Base-by-base conservation (phyloP, 2,329 filamentous ascomycete genomes). In the Didymella lethalis region DNA sequence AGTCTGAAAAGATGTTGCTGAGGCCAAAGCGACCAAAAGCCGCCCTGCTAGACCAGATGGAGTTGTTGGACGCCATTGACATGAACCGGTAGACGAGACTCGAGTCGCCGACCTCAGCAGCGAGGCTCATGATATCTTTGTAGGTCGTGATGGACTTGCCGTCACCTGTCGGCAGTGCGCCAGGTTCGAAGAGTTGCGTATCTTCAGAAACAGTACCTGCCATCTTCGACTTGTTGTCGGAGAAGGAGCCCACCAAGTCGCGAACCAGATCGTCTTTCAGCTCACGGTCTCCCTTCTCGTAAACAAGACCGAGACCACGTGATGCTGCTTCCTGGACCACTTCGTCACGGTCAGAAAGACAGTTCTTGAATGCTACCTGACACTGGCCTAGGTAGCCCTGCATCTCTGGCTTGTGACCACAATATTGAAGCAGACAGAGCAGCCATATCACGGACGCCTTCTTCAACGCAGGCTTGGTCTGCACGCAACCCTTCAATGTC, bases 81-180 rank as follows among this genome's bases (percentile, higher is more conserved):
- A 99, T 99, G 79, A 99, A 98, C 61, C 93, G 92, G 81, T 99
- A 99, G 1, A 98, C 91, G n/a, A 99, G 82, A 67, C 91, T 93
- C 58, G 95, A 94, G 70, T 99, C 94, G 11, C 95, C 95, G 32
- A 97, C 93, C 78, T 99, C 95, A 43, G 94, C 92, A n/a, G 95
- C 95, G 47, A 99, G 82, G 66, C 85, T 95, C 77, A 99, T 91
- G 65, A 99, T 98, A 72, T 99, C 95, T 74, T 96, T 97, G 81
- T 99, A 99, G 0, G 94, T 98, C 0, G 92, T 97, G 54, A 98
- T 86, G 0, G 93, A 92, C 32, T 59, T 59, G 7, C 93, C 93
- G 64, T 97, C 92, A 3, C 93, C 92, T 0, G 93, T 98, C 0
- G 93, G 93, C 12, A 98, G 78, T 2, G 92, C 91, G 6, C 95